Evolutionary conservation across 2,329 filamentous ascomycete species (phyloP), one percentile per base, ranked within the genome.

Genomic region (Fusarium tjaetaba): DNA sequence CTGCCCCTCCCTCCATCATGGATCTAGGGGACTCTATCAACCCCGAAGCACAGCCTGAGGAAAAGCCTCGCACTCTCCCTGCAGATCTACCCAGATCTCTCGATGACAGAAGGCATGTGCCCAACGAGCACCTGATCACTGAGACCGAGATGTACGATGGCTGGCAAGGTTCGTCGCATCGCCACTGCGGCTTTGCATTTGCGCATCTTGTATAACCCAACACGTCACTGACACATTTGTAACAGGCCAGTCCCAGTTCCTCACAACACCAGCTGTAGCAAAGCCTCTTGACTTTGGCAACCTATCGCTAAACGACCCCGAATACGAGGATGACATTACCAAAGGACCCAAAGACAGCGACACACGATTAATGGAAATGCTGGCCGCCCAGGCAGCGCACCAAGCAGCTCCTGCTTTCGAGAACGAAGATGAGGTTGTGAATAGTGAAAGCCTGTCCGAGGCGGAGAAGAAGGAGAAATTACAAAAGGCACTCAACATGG

Each of bases 81-180:
- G 85, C 89, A 75, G 96, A 99, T 83, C 89, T 99, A 41, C 96
- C 96, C 16, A 96, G 90, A 75, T 97, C 95, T 18, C 89, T 99
- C 62, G 93, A 99, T 82, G 96, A 99, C 85, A 91, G 96, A 69
- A 90, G 92, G 76, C 88, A 88, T 78, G 88, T 93, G 39, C 89
- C 91, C 8, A 87, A 86, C 52, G 90, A 92, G 66, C 78, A 80
- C 71, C 89, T 91, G 72, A 88, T 93, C 63, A 87, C 88, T 43
- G 96, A 98, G 86, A 97, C 95, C 45, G 96, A 98, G 86, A 94
- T 98, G 85, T 99, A 98, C 82, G 96, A 99, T 88, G 96, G 94
- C 76, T 99, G 96, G 96, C 95, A 98, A 91, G 96, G 96, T 87
- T 75, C 71, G 85, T 84, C 41, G 66, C 67, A 61, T 68, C 62